These are phyloP conservation scores for Fagopyrum esculentum DNA, from an alignment of 148 eudicot species.

Conservation along the genomic window DNA sequence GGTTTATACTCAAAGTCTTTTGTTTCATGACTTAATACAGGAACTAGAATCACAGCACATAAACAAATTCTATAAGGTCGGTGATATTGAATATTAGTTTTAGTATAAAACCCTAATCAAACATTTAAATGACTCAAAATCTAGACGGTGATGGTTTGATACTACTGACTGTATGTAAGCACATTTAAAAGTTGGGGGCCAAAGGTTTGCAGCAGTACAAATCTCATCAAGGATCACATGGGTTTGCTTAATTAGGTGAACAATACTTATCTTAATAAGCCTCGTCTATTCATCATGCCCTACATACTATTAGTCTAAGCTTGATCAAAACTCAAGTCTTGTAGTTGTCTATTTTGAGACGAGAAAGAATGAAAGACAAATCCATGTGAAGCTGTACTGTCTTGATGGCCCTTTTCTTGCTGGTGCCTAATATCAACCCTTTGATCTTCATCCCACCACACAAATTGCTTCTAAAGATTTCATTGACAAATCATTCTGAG, in stretches of 20 bases:
- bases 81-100: no score
- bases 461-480: background rate
- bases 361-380: background rate
- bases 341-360: background rate
- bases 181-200: background rate
- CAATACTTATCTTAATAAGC: no score
- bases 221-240: background rate
- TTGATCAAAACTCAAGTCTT: background rate
- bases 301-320: background rate
- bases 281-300: no score
- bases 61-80: no score
- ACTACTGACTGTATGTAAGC: no score
- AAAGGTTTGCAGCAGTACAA: background rate
- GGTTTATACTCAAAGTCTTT: no score
- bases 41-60: no score
- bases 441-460: background rate
- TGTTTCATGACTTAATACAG: no score
- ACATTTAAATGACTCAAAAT: no score
- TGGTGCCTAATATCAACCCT: background rate
- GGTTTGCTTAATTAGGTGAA: constrained; percentile 6
- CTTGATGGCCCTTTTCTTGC: background rate
- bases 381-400: constrained; percentile 1
- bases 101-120: no score
- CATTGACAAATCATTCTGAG: background rate
- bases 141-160: no score